These are phyloP conservation scores for Wallacemonas sp. DNA, from an alignment of 208 protist genomes.

Conservation along the genomic window DNA sequence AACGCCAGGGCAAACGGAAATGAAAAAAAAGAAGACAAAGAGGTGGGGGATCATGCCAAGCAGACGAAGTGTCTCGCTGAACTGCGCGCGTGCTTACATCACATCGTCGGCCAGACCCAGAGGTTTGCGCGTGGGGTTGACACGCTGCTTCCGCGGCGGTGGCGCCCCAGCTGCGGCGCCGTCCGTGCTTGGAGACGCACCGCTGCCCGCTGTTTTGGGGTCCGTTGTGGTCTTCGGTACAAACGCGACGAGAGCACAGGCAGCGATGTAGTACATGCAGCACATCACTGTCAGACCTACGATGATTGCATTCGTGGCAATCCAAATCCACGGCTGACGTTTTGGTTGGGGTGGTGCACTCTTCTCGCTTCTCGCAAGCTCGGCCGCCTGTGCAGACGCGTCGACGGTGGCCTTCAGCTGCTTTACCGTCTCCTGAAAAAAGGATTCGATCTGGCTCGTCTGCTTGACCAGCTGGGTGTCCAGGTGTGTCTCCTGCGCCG, in stretches of 20 bases:
- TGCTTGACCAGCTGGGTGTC: conserved; percentile 27
- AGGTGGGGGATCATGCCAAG: too few relatives aligned
- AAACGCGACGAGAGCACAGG: conserved; percentile 71
- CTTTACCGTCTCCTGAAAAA: neutral
- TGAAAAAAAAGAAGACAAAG: conserved; percentile 12
- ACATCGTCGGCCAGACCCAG: conserved; percentile 9
- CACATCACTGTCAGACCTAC: conserved; percentile 42
- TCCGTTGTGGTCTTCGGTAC: conserved; percentile 45
- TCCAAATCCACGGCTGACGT: conserved; percentile 46
- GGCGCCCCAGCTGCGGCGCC: neutral
- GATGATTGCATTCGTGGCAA: conserved; percentile 40
- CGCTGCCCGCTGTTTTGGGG: too few relatives aligned
- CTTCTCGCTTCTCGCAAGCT: too few relatives aligned
- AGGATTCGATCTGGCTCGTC: neutral
- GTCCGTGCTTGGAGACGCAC: too few relatives aligned
- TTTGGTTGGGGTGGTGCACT: too few relatives aligned
- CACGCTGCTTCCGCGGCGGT: neutral
- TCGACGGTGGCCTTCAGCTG: too few relatives aligned
- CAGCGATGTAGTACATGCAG: conserved; percentile 69
- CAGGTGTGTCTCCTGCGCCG: conserved; percentile 33
- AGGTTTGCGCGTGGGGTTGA: neutral
- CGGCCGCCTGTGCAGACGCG: too few relatives aligned
- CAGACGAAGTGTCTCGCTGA: too few relatives aligned
- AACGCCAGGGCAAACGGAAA: conserved; percentile 17
- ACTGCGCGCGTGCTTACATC: neutral